Evolutionary conservation across 257 asterid genomes (phyloP).

Genomic region (Solanum paucissectum): DNA sequence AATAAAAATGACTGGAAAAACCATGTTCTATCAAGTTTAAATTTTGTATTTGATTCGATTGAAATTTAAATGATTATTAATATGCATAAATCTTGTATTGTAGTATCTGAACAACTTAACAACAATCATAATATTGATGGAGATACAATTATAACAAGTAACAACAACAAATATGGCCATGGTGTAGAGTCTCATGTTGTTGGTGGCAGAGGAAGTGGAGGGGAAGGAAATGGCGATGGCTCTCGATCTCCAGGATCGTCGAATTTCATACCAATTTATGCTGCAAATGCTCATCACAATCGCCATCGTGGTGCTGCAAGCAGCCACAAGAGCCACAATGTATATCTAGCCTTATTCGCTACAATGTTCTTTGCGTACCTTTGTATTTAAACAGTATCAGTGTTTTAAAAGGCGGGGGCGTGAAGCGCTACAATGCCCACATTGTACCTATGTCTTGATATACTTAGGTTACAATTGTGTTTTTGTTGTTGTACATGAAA

Average conservation of each 20-base stretch:
- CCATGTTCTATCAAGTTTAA: background rate
- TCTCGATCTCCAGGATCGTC: slow-evolving; percentile 24
- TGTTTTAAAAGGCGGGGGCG: too few species aligned
- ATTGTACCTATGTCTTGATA: background rate
- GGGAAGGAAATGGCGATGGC: background rate
- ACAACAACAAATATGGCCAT: slow-evolving; percentile 3
- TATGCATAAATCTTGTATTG: background rate
- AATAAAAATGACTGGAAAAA: too few species aligned
- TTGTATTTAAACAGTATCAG: background rate
- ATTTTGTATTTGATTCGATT: background rate
- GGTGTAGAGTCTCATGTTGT: slow-evolving; percentile 2
- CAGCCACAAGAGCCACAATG: background rate
- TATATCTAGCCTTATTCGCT: slow-evolving; percentile 2
- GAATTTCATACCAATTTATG: slow-evolving; percentile 18
- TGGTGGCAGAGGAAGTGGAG: slow-evolving; percentile 5
- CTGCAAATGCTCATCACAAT: slow-evolving; percentile 16
- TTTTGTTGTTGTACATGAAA: background rate
- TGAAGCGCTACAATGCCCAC: too few species aligned
- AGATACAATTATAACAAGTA: background rate
- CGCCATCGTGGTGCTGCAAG: slow-evolving; percentile 20
- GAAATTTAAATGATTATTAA: background rate
- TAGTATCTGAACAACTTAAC: background rate
- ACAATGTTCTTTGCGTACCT: slow-evolving; percentile 10
- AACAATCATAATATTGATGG: background rate
- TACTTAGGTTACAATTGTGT: background rate